These are phyloP conservation scores for Fusarium temperatum DNA, from an alignment of 2,329 filamentous ascomycete species.

Conservation along the genomic window DNA sequence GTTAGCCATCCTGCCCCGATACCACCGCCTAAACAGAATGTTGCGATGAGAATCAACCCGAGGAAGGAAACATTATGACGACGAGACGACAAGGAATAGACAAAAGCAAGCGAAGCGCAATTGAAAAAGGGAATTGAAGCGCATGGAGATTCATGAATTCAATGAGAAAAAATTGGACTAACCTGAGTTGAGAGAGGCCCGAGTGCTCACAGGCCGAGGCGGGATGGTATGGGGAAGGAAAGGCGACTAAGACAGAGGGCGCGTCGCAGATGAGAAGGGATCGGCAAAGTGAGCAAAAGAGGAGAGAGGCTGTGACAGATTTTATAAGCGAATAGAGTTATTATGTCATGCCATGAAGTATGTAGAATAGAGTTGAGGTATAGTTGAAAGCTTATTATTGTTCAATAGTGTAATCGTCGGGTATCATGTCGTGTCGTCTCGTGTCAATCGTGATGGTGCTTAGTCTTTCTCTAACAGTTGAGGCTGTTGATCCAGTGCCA, in stretches of 20 bases:
- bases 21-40: slow-evolving; percentile 43
- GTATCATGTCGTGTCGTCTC: slow-evolving; percentile 35
- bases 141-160: slow-evolving; percentile 9
- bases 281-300: slow-evolving; percentile 9
- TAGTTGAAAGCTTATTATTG: slow-evolving; percentile 13
- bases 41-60: slow-evolving; percentile 45
- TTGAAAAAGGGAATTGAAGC: neutral
- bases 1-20: slow-evolving; percentile 48
- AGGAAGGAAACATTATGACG: slow-evolving; percentile 32
- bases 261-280: slow-evolving; percentile 32
- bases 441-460: slow-evolving; percentile 25
- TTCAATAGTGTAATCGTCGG: slow-evolving; percentile 11
- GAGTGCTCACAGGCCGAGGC: slow-evolving; percentile 31
- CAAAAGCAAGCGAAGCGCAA: neutral
- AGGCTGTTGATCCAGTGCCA: slow-evolving; percentile 23
- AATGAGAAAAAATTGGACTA: slow-evolving; percentile 24
- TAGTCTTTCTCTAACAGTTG: slow-evolving; percentile 8
- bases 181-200: slow-evolving; percentile 33
- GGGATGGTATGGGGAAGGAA: slow-evolving; percentile 39
- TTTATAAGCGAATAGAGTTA: neutral
- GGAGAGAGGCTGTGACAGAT: neutral
- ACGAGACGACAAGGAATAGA: neutral
- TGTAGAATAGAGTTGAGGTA: neutral
- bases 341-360: slow-evolving; percentile 22
- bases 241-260: slow-evolving; percentile 32